Evolutionary conservation across 1,139 yeast genomes (phyloP).

Genomic region (Pichia cactophila): DNA sequence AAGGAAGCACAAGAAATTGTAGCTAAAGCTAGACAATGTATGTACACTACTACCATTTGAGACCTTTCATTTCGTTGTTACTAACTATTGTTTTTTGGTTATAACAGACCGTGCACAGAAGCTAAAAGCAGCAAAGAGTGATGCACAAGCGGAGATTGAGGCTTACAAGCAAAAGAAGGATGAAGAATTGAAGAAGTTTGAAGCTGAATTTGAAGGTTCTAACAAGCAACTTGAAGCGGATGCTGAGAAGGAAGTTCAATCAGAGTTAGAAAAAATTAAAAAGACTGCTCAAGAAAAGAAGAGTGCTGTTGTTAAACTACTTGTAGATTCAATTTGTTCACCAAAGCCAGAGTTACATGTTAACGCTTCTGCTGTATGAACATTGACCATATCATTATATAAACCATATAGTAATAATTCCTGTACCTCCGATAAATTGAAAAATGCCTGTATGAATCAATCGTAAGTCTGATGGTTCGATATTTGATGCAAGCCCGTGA

Average conservation of each 20-base stretch:
- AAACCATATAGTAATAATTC: background rate
- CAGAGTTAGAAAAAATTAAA: constrained; percentile 40
- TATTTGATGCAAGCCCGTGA: too few relatives aligned
- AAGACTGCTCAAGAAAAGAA: constrained; percentile 58
- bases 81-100: constrained; percentile 1
- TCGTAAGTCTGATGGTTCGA: too few relatives aligned
- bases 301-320: constrained; percentile 59
- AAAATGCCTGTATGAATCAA: too few relatives aligned
- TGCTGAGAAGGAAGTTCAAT: constrained; percentile 37
- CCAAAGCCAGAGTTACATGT: constrained; percentile 80
- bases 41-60: constrained; percentile 20
- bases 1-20: constrained; percentile 95
- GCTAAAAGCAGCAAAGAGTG: constrained; percentile 88
- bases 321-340: constrained; percentile 70
- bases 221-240: constrained; percentile 46
- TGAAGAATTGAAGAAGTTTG: constrained; percentile 65
- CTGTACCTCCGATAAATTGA: too few relatives aligned
- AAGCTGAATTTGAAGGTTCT: constrained; percentile 52
- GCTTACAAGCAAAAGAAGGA: constrained; percentile 83
- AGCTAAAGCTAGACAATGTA: constrained; percentile 75
- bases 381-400: too few relatives aligned
- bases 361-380: constrained; percentile 41
- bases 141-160: constrained; percentile 85
- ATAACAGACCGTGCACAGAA: constrained; percentile 60
- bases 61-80: background rate